Evolutionary conservation across 805 yeast genomes (phyloP).

Genomic region (Metschnikowia gelsemii): DNA sequence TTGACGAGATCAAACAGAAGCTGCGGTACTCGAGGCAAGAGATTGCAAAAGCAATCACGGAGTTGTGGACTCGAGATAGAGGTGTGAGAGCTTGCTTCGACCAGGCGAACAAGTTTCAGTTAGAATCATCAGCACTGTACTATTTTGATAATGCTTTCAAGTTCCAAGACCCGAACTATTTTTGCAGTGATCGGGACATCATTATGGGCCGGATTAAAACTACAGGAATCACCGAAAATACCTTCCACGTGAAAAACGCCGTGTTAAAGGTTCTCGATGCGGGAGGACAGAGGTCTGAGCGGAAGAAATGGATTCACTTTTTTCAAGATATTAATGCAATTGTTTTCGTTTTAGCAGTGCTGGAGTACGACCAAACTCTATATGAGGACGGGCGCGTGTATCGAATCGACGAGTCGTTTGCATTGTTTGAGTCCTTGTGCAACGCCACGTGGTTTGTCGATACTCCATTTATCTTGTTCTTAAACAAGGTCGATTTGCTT

Average conservation of each 20-base stretch:
- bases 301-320: conserved; percentile 93
- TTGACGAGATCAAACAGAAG: conserved; percentile 8
- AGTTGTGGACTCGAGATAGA: conserved; percentile 66
- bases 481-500: conserved; percentile 85
- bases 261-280: conserved; percentile 85
- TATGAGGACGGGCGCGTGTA: conserved; percentile 89
- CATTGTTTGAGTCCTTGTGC: conserved; percentile 77
- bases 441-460: conserved; percentile 81
- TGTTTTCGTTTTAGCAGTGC: conserved; percentile 81
- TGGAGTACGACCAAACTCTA: conserved; percentile 88
- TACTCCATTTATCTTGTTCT: conserved; percentile 85
- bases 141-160: conserved; percentile 73
- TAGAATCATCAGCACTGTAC: conserved; percentile 79
- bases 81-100: conserved; percentile 62
- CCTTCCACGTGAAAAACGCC: conserved; percentile 61
- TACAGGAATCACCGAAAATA: conserved; percentile 90
- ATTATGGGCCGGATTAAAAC: conserved; percentile 90
- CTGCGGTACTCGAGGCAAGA: conserved; percentile 37
- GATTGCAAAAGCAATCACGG: conserved; percentile 67
- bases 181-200: conserved; percentile 80
- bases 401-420: conserved; percentile 86
- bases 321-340: conserved; percentile 89
- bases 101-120: conserved; percentile 73
- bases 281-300: conserved; percentile 92
- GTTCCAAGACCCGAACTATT: conserved; percentile 62